Conservation (phyloP, 2,329 filamentous ascomycete genomes). For the Metarhizium sp. region DNA sequence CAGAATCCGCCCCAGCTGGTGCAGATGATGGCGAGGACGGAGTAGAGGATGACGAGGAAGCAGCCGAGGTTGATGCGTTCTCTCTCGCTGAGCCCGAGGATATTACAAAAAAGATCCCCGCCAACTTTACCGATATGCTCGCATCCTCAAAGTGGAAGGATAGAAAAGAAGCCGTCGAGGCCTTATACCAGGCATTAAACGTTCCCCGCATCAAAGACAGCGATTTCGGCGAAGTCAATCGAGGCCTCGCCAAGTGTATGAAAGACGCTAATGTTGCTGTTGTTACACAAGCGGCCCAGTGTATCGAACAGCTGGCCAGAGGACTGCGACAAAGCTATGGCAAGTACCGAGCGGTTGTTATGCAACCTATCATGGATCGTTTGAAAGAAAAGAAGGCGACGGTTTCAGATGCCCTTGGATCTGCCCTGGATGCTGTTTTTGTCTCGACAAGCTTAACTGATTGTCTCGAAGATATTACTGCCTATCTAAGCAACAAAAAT, state of each 20-base stretch:
- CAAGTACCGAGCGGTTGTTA: conserved; percentile 72
- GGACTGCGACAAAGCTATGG: conserved; percentile 69
- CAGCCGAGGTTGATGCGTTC: conserved; percentile 64
- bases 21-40: conserved; percentile 49
- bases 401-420: conserved; percentile 79
- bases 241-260: conserved; percentile 88
- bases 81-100: conserved; percentile 83
- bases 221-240: conserved; percentile 75
- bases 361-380: conserved; percentile 87
- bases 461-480: conserved; percentile 80
- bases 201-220: conserved; percentile 88
- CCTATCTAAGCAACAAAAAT: conserved; percentile 88
- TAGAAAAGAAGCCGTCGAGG: conserved; percentile 86
- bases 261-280: conserved; percentile 97
- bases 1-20: conserved; percentile 59
- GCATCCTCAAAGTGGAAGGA: conserved; percentile 97
- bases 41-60: conserved; percentile 41
- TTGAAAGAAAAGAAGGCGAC: conserved; percentile 94
- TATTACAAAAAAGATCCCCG: conserved; percentile 70
- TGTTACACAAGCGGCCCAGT: conserved; percentile 86
- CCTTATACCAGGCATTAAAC: conserved; percentile 64
- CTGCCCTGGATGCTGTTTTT: conserved; percentile 67
- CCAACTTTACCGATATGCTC: conserved; percentile 73
- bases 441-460: conserved; percentile 64
- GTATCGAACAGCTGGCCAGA: conserved; percentile 80